phyloP scores from a whole-genome alignment of 805 yeast species.

The Sugiyamaella smithiae region DNA sequence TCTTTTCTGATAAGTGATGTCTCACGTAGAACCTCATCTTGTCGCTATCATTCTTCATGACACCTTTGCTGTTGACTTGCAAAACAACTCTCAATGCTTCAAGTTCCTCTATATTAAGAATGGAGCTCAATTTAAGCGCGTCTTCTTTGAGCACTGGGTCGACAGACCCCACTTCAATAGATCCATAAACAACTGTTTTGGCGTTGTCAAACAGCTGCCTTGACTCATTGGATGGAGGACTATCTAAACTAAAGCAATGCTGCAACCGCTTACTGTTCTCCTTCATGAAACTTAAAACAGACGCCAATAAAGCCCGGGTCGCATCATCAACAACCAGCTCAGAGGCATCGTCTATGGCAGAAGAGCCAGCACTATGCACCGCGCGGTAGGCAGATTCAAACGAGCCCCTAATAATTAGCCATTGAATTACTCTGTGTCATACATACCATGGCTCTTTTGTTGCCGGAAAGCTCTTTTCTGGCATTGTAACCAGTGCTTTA shows the following conservation, averaged over 20 bases:
- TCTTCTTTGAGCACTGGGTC: conserved; percentile 13
- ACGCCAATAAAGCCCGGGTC: not conserved
- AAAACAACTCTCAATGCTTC: conserved; percentile 20
- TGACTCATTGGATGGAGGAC: not conserved
- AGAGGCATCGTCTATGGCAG: not conserved
- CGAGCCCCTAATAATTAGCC: conserved; percentile 3
- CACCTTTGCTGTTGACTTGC: conserved; percentile 16
- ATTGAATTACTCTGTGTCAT: not conserved
- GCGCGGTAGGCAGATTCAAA: conserved; percentile 8
- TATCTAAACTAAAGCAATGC: not conserved
- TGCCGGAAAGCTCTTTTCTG: conserved; percentile 1
- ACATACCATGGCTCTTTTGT: conserved; percentile 4
- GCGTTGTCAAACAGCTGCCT: not conserved
- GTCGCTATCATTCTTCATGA: conserved; percentile 10
- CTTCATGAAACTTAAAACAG: not conserved
- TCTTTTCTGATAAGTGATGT: conserved; percentile 22
- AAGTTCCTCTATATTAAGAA: conserved; percentile 16
- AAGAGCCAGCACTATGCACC: not conserved
- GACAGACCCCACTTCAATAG: conserved; percentile 8
- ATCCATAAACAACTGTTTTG: conserved; percentile 1
- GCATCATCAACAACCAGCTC: not conserved
- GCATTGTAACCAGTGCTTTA: not conserved
- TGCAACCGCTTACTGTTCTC: not conserved
- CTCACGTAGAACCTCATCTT: conserved; percentile 14
- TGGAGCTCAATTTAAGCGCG: conserved; percentile 16